phyloP scores from a whole-genome alignment of 371 early-diverging fungal genomes.

The Choanephora cucurbitarum region DNA sequence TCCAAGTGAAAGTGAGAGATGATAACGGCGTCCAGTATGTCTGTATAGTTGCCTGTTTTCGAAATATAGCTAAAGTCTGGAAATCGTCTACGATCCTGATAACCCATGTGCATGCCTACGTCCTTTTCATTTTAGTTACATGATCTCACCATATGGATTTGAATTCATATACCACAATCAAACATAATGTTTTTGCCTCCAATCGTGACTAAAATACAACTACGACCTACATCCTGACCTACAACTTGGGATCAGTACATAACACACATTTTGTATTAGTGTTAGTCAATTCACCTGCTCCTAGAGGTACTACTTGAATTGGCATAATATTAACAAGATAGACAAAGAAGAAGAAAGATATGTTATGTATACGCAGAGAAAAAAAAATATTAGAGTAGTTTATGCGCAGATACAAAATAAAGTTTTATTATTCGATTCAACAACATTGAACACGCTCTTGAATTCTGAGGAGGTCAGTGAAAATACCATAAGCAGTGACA shows the following conservation, averaged over 20 bases:
- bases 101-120: constrained; percentile 97
- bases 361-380: too few species aligned
- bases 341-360: background rate
- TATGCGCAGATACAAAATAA: too few species aligned
- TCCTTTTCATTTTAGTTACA: too few species aligned
- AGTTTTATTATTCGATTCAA: constrained; percentile 12
- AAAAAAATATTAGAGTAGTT: background rate
- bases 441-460: constrained; percentile 56
- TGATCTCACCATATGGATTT: too few species aligned
- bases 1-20: constrained; percentile 98
- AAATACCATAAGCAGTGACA: constrained; percentile 96
- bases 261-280: background rate
- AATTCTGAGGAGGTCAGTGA: constrained; percentile 87
- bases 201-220: constrained; percentile 89
- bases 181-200: constrained; percentile 94
- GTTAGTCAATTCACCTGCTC: constrained; percentile 22
- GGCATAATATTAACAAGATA: constrained; percentile 15
- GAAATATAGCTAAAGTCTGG: constrained; percentile 98
- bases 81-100: constrained; percentile 92
- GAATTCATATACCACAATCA: constrained; percentile 95
- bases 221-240: constrained; percentile 91
- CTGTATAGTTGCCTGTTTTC: constrained; percentile 80
- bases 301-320: constrained; percentile 33
- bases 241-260: background rate
- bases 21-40: constrained; percentile 87